phyloP scores from a whole-genome alignment of 2,329 filamentous ascomycete genomes.

The Dothidotthia symphoricarpi region DNA sequence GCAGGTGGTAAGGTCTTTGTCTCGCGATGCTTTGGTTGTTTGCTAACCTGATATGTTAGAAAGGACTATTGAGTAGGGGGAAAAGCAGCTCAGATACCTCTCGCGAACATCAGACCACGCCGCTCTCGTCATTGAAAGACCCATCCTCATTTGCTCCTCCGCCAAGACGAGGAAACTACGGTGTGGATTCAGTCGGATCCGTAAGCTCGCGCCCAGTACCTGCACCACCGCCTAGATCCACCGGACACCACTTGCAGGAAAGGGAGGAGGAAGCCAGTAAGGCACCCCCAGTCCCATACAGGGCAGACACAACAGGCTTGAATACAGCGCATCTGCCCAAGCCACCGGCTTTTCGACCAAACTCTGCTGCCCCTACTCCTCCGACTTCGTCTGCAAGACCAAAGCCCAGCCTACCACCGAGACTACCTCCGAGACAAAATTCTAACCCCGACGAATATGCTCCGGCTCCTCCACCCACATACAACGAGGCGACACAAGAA shows the following conservation, averaged over 20 bases:
- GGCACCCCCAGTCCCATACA: slow-evolving; percentile 63
- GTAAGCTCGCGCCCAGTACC: no score
- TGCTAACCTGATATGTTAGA: slow-evolving; percentile 43
- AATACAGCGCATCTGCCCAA: slow-evolving; percentile 67
- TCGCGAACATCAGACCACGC: slow-evolving; percentile 56
- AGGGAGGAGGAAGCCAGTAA: slow-evolving; percentile 35
- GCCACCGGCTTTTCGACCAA: slow-evolving; percentile 60
- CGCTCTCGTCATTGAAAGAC: slow-evolving; percentile 70
- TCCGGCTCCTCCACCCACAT: slow-evolving; percentile 49
- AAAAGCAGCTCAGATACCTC: slow-evolving; percentile 44
- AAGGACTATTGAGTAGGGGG: slow-evolving; percentile 56
- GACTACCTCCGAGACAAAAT: slow-evolving; percentile 68
- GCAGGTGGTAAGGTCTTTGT: slow-evolving; percentile 53
- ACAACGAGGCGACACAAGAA: slow-evolving; percentile 44
- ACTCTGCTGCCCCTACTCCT: slow-evolving; percentile 23
- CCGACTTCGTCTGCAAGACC: slow-evolving; percentile 37
- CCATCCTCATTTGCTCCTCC: slow-evolving; percentile 77
- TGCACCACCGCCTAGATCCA: slow-evolving; percentile 39
- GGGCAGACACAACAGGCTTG: slow-evolving; percentile 68
- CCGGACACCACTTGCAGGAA: slow-evolving; percentile 39
- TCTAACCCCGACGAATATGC: slow-evolving; percentile 50
- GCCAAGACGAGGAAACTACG: slow-evolving; percentile 61
- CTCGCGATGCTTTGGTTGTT: background rate
- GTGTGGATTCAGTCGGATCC: slow-evolving; percentile 47
- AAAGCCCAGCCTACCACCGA: slow-evolving; percentile 62